These are phyloP conservation scores for Hortaea werneckii DNA, from an alignment of 2,329 filamentous ascomycete genomes.

Conservation along the genomic window DNA sequence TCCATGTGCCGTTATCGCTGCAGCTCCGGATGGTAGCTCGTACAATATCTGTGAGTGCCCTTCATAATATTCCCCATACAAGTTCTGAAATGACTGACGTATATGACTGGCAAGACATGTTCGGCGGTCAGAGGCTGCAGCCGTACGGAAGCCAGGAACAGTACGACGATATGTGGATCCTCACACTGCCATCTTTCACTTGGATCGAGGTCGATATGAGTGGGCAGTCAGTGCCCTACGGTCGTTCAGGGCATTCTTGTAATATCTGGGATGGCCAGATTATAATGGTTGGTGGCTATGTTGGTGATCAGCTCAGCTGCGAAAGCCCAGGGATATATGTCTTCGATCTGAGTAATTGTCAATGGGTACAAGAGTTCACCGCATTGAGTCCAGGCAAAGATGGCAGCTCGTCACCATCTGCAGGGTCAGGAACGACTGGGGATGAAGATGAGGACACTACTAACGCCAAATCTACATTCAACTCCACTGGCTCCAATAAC, in stretches of 20 bases:
- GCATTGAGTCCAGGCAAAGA: constrained; percentile 46
- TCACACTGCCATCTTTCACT: constrained; percentile 69
- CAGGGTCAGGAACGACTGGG: neutral
- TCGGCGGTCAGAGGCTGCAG: constrained; percentile 63
- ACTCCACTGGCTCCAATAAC: constrained; percentile 23
- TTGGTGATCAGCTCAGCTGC: constrained; percentile 50
- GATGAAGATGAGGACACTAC: constrained; percentile 3
- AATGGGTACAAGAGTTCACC: constrained; percentile 63
- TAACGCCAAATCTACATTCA: constrained; percentile 11
- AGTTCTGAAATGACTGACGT: too few relatives aligned
- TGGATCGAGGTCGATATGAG: constrained; percentile 59
- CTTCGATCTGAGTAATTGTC: constrained; percentile 61
- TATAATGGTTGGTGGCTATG: constrained; percentile 64
- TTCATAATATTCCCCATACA: neutral
- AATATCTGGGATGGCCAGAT: constrained; percentile 48
- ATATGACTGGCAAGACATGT: constrained; percentile 36
- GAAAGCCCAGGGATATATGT: constrained; percentile 62
- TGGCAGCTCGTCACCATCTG: constrained; percentile 1
- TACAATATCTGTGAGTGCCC: constrained; percentile 55
- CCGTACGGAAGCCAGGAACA: constrained; percentile 49
- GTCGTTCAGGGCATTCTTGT: constrained; percentile 52
- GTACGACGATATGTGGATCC: constrained; percentile 68
- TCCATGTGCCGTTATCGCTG: constrained; percentile 64
- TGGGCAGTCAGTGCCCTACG: constrained; percentile 40
- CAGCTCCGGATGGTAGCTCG: constrained; percentile 52